A percentile compares a stretch with the other conserved stretches of the same genome.
Evolutionary conservation across 2,329 filamentous ascomycete species (phyloP).

Genomic region (Ceratocystis harringtonii): DNA sequence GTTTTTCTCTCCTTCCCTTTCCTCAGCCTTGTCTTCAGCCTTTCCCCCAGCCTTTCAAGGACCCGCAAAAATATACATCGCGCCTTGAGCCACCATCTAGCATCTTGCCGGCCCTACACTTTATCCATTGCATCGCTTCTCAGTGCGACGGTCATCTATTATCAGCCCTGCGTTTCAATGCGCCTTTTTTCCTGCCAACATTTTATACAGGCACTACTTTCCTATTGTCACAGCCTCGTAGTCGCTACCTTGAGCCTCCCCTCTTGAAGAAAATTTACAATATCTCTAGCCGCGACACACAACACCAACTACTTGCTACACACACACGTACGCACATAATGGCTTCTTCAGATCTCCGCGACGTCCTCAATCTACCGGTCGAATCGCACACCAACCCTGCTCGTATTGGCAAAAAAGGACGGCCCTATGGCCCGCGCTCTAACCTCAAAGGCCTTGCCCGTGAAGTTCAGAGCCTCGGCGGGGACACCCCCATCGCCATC

Average conservation of each 20-base stretch:
- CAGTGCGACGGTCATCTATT: background rate
- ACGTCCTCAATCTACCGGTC: conserved; percentile 68
- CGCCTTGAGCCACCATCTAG: background rate
- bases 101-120: background rate
- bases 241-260: background rate
- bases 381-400: conserved; percentile 33
- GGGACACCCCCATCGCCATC: conserved; percentile 52
- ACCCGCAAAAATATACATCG: background rate
- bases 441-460: conserved; percentile 50
- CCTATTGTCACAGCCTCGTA: background rate
- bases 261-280: conserved; percentile 5
- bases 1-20: background rate
- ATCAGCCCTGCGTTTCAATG: background rate
- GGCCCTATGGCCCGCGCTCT: conserved; percentile 43
- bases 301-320: background rate
- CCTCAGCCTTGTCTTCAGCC: background rate
- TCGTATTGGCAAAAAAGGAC: conserved; percentile 60
- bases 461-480: conserved; percentile 50
- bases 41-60: background rate
- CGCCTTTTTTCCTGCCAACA: background rate
- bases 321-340: conserved; percentile 30
- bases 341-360: conserved; percentile 68
- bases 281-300: background rate
- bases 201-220: background rate
- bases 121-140: background rate